phyloP scores from a whole-genome alignment of 768 basidiomycete genomes.

The Boletus tylopilopsis region DNA sequence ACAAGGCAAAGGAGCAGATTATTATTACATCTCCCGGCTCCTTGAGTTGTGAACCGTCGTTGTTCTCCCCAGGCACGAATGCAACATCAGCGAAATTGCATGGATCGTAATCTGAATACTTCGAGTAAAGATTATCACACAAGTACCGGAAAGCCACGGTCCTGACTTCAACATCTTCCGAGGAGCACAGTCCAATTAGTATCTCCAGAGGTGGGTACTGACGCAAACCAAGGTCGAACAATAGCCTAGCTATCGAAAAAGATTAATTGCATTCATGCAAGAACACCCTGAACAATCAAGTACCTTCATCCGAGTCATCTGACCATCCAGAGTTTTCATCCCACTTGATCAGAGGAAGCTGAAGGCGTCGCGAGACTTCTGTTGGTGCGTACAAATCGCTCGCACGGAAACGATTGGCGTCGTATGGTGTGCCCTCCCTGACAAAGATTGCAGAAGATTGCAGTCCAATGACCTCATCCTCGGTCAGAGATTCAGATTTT shows the following conservation, averaged over 20 bases:
- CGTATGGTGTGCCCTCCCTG: neutral
- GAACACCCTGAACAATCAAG: neutral
- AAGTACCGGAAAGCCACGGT: neutral
- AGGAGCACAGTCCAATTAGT: neutral
- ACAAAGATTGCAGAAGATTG: neutral
- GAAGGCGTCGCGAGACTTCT: neutral
- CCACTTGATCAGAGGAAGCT: neutral
- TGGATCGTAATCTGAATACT: neutral
- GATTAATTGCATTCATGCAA: neutral
- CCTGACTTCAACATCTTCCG: neutral
- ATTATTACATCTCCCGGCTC: neutral
- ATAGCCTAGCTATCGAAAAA: neutral
- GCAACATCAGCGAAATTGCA: neutral
- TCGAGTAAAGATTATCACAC: neutral
- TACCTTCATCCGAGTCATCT: neutral
- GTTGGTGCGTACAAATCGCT: neutral
- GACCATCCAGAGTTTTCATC: neutral
- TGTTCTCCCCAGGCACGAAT: neutral
- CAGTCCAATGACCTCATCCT: neutral
- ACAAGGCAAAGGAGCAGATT: no score
- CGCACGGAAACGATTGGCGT: neutral
- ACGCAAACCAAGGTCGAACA: neutral
- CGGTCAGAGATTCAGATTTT: neutral
- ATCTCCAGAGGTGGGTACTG: neutral
- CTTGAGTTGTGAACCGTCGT: neutral